Base-by-base conservation (phyloP, 1,284 basidiomycete genomes). In the Rhodotorula sp. region DNA sequence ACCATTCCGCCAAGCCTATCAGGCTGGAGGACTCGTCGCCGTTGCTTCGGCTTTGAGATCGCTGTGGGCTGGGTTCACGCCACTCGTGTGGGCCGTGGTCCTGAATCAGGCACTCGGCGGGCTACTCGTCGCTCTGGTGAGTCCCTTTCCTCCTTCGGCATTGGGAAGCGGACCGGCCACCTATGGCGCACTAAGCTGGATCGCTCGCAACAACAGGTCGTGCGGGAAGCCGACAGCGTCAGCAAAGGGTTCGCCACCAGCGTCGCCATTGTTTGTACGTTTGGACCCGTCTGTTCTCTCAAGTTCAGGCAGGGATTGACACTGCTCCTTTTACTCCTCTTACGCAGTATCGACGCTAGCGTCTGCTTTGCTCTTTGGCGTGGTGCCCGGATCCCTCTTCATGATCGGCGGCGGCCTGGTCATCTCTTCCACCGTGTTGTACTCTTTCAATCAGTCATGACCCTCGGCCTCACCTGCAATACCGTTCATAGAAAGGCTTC, bases 221-320 rank as follows among this genome's bases (percentile, higher is more conserved):
- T 77, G 6, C 68, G 71, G 6, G 69, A 77, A 46, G 70, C 77
- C 2, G 72, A 75, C 49, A 70, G 68, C 48, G 74, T 78, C 44
- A 75, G 72, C 26, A 78, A 78, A 42, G 77, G 77, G 2, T 78
- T 78, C 60, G 77, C 77, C 15, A 78, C 77, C 1, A 71, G 68
- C 3, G 54, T 77, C 42, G 74, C 77, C 6, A 77, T 78, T 46
- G 66, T 78, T 33, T 30, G 76, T 76, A 57, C 66, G 76, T 71
- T 29, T 10, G 20, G 10, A 7, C 7, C 49, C 8, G 17, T 6
- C 30, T 37, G n/a, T 10, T 10, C 8, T 18, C 61, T 2, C n/a
- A 10, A 4, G 14, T 22, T 20, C 15, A 1, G 4, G 3, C 42
- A 7, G 42, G 24, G 12, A 20, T 46, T 12, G 7, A 22, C 24